These are phyloP conservation scores for Lactarius hatsudake DNA, from an alignment of 768 basidiomycete genomes.

Conservation along the genomic window DNA sequence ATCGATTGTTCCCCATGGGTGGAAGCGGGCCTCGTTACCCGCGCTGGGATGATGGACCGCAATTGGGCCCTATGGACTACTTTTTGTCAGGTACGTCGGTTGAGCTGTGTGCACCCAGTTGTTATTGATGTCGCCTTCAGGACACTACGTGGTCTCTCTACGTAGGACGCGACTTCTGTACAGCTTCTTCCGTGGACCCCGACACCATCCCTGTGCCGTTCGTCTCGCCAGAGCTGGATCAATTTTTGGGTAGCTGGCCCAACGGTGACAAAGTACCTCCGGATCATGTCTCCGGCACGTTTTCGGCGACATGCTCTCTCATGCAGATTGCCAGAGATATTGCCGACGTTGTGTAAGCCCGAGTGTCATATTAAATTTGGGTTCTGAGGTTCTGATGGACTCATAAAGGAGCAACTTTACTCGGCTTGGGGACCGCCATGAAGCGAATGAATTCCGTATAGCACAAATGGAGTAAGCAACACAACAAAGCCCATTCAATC, in stretches of 20 bases:
- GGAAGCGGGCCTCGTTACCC: conserved; percentile 47
- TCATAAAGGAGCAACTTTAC: conserved; percentile 24
- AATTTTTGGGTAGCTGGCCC: conserved; percentile 45
- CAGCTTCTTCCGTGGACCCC: conserved; percentile 39
- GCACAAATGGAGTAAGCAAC: conserved; percentile 27
- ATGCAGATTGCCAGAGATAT: conserved; percentile 27
- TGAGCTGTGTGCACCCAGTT: neutral
- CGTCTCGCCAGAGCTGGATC: conserved; percentile 49
- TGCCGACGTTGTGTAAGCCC: conserved; percentile 23
- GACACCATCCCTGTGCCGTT: conserved; percentile 46
- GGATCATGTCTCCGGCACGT: conserved; percentile 24
- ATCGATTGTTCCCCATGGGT: conserved; percentile 60
- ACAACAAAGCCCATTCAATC: neutral
- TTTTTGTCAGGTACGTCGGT: conserved; percentile 46
- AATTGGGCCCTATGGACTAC: conserved; percentile 61
- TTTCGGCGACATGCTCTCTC: conserved; percentile 25
- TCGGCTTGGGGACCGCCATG: conserved; percentile 18
- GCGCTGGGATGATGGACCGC: conserved; percentile 53
- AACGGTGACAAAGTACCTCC: conserved; percentile 33
- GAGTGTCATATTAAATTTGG: neutral
- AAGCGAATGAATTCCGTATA: conserved; percentile 22
- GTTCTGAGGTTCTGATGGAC: neutral
- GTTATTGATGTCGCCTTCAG: conserved; percentile 30
- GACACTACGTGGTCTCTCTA: conserved; percentile 66
- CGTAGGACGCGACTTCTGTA: conserved; percentile 59